phyloP scores from a whole-genome alignment of 192 early-diverging fungal genomes.

The Allomyces macrogynus region DNA sequence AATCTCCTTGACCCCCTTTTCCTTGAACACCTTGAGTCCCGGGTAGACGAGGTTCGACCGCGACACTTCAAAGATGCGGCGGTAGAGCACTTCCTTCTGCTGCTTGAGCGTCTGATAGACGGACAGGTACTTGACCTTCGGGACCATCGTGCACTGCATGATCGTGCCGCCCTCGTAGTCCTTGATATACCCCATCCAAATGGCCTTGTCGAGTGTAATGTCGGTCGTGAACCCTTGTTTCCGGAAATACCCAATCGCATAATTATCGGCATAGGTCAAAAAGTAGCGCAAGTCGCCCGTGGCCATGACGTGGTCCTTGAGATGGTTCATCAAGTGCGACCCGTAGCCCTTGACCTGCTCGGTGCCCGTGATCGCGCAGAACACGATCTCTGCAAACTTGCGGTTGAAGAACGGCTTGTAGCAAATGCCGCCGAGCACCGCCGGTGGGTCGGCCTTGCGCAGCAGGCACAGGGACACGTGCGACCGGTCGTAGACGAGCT shows the following conservation, averaged over 20 bases:
- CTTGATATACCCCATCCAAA: conserved; percentile 98
- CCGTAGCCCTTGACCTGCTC: conserved; percentile 97
- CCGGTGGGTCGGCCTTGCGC: conserved; percentile 9
- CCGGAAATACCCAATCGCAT: conserved; percentile 95
- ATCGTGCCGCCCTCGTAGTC: conserved; percentile 98
- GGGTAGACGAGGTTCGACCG: conserved; percentile 57
- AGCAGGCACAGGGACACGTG: neutral
- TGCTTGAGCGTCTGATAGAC: conserved; percentile 45
- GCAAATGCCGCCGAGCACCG: conserved; percentile 83
- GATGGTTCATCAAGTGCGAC: conserved; percentile 80
- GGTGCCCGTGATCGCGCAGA: conserved; percentile 75
- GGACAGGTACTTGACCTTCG: conserved; percentile 67
- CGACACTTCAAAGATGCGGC: conserved; percentile 47
- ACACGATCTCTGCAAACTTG: conserved; percentile 96
- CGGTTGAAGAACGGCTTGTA: conserved; percentile 75
- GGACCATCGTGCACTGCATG: conserved; percentile 87
- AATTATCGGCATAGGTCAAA: conserved; percentile 96
- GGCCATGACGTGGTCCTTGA: conserved; percentile 77
- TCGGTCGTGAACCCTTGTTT: conserved; percentile 98
- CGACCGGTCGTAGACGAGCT: conserved; percentile 80
- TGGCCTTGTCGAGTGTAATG: conserved; percentile 72
- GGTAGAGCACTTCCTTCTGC: conserved; percentile 28
- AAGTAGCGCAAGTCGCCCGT: conserved; percentile 62
- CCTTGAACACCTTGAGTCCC: conserved; percentile 51
- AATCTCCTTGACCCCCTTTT: conserved; percentile 25